Evolutionary conservation across 192 early-diverging fungal species (phyloP).

Genomic region (Endogone sp.): DNA sequence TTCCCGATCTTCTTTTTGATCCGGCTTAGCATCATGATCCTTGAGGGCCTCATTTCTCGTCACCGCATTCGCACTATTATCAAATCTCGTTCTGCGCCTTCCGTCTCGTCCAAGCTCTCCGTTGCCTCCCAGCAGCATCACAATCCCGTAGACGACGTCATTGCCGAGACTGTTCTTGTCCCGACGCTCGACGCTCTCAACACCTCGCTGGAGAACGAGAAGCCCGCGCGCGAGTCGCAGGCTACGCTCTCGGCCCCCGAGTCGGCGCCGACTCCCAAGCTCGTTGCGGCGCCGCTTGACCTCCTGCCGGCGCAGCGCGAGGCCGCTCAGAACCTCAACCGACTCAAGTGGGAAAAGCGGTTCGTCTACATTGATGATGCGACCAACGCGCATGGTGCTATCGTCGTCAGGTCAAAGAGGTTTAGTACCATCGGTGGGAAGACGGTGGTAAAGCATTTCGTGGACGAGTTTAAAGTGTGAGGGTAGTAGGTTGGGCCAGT

Average conservation of each 20-base stretch:
- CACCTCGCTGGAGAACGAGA: not conserved
- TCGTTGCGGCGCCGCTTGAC: slow-evolving; percentile 12
- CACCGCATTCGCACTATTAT: slow-evolving; percentile 19
- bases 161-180: slow-evolving; percentile 6
- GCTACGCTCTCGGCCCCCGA: not conserved
- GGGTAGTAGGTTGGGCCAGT: too few species aligned
- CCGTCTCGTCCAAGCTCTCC: not conserved
- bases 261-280: not conserved
- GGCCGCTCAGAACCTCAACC: slow-evolving; percentile 34
- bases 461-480: slow-evolving; percentile 25
- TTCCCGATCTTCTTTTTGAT: slow-evolving; percentile 31
- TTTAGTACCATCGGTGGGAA: slow-evolving; percentile 27
- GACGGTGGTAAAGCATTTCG: slow-evolving; percentile 45
- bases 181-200: slow-evolving; percentile 12
- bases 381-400: slow-evolving; percentile 47
- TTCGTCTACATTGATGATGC: slow-evolving; percentile 35
- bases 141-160: not conserved
- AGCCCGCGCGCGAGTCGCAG: not conserved
- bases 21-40: slow-evolving; percentile 26
- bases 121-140: too few species aligned
- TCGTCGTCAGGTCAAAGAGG: slow-evolving; percentile 42
- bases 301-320: slow-evolving; percentile 23
- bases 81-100: not conserved
- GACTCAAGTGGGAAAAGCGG: slow-evolving; percentile 39
- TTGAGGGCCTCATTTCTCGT: slow-evolving; percentile 37